These are phyloP conservation scores for Fusarium euwallaceae DNA, from an alignment of 2,329 filamentous ascomycete genomes.

Conservation along the genomic window DNA sequence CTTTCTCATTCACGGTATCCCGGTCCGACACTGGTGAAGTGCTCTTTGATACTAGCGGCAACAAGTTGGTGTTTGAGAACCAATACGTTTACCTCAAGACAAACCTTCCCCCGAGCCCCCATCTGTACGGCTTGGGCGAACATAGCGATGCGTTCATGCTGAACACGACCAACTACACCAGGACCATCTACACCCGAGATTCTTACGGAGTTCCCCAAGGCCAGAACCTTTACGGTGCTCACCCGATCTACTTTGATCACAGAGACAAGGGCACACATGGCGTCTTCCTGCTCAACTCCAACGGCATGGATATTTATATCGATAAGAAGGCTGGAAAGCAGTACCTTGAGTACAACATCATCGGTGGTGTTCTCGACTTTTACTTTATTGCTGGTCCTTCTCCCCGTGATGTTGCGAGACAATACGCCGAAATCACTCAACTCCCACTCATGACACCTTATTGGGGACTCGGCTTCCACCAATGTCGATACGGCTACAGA, in stretches of 20 bases:
- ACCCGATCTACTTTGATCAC: slow-evolving; percentile 83
- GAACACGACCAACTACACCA: slow-evolving; percentile 71
- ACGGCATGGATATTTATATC: slow-evolving; percentile 84
- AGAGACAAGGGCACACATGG: slow-evolving; percentile 70
- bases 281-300: slow-evolving; percentile 79
- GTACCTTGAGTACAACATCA: slow-evolving; percentile 83
- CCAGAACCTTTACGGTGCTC: slow-evolving; percentile 78
- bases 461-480: slow-evolving; percentile 72
- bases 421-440: slow-evolving; percentile 70
- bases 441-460: slow-evolving; percentile 73
- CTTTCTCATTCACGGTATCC: slow-evolving; percentile 76
- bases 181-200: slow-evolving; percentile 72
- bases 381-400: slow-evolving; percentile 73
- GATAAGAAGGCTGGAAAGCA: slow-evolving; percentile 70
- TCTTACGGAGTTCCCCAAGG: slow-evolving; percentile 72
- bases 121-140: slow-evolving; percentile 84
- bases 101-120: slow-evolving; percentile 74
- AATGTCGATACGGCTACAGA: slow-evolving; percentile 75
- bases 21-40: slow-evolving; percentile 58
- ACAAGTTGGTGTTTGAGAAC: slow-evolving; percentile 78
- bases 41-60: slow-evolving; percentile 78
- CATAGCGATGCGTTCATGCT: slow-evolving; percentile 79
- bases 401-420: slow-evolving; percentile 68
- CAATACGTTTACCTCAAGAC: slow-evolving; percentile 83
- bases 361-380: slow-evolving; percentile 82